Evolutionary conservation across 1,139 yeast species (phyloP).

Genomic region (Chernovozyma sophiae-reginae): DNA sequence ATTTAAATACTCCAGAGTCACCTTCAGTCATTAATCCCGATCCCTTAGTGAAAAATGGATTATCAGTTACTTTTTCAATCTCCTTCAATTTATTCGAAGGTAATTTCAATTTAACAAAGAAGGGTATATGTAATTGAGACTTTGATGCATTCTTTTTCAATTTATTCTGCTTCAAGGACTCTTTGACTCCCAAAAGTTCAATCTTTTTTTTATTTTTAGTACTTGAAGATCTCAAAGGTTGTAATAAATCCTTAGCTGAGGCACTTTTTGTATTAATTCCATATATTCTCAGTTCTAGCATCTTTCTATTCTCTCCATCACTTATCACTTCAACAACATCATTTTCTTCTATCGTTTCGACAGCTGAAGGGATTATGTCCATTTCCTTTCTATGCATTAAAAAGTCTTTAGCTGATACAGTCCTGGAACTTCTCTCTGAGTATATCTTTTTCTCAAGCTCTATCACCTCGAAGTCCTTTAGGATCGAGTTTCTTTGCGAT

Average conservation of each 20-base stretch:
- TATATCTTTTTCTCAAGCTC: conserved; percentile 34
- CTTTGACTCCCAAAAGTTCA: not conserved
- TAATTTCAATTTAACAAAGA: conserved; percentile 19
- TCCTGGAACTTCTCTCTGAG: conserved; percentile 13
- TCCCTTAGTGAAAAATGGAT: conserved; percentile 10
- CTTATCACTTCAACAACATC: conserved; percentile 1
- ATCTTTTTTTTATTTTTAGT: conserved; percentile 1
- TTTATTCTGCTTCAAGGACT: not conserved
- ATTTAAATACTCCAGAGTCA: conserved; percentile 17
- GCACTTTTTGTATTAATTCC: conserved; percentile 18
- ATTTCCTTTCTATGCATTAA: conserved; percentile 12
- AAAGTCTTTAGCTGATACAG: conserved; percentile 31
- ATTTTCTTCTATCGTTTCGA: conserved; percentile 1
- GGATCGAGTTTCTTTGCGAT: conserved; percentile 11
- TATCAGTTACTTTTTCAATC: conserved; percentile 5
- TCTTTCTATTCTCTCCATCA: not conserved
- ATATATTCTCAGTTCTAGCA: conserved; percentile 17
- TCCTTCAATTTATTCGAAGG: conserved; percentile 10
- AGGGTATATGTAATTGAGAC: conserved; percentile 5
- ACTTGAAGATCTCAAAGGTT: not conserved
- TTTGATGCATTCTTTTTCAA: not conserved
- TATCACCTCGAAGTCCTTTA: conserved; percentile 18
- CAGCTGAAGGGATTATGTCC: not conserved
- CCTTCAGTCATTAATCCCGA: conserved; percentile 2
- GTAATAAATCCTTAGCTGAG: conserved; percentile 20